Evolutionary conservation across 352 stramenopile genomes (phyloP).

Genomic region (Globisporangium alternatum): DNA sequence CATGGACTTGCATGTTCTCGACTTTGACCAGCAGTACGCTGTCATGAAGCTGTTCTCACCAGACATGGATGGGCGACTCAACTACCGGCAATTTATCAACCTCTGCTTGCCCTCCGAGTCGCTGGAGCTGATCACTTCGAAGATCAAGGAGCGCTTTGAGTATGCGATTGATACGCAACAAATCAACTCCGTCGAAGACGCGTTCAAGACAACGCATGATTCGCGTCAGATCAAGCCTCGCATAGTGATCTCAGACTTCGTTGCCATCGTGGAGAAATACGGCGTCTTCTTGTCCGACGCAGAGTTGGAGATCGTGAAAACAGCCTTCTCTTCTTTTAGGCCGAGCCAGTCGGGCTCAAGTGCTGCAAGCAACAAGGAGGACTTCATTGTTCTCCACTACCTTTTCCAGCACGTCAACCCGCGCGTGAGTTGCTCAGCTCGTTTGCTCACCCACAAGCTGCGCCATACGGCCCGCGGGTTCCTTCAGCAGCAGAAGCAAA

Average conservation of each 20-base stretch:
- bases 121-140: constrained; percentile 51
- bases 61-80: constrained; percentile 58
- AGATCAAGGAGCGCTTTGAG: constrained; percentile 61
- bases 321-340: constrained; percentile 16
- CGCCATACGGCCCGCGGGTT: constrained; percentile 45
- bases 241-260: constrained; percentile 10
- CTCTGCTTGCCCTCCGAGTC: constrained; percentile 53
- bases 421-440: constrained; percentile 39
- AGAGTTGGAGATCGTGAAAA: constrained; percentile 25
- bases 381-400: constrained; percentile 35
- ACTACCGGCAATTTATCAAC: constrained; percentile 68
- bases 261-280: constrained; percentile 24
- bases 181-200: constrained; percentile 39
- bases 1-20: constrained; percentile 50
- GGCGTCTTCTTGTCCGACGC: constrained; percentile 34
- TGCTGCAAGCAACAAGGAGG: background rate
- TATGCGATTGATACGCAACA: constrained; percentile 51
- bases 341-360: background rate
- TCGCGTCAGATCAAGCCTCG: constrained; percentile 20
- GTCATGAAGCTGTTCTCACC: constrained; percentile 58
- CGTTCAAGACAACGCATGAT: constrained; percentile 20
- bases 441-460: constrained; percentile 64
- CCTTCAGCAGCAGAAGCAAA: constrained; percentile 26
- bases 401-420: constrained; percentile 60
- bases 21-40: constrained; percentile 71